A percentile compares a stretch with the other conserved stretches of the same genome.
phyloP scores from a whole-genome alignment of 106 monocot genomes.

The Acanthochlamys bracteata region DNA sequence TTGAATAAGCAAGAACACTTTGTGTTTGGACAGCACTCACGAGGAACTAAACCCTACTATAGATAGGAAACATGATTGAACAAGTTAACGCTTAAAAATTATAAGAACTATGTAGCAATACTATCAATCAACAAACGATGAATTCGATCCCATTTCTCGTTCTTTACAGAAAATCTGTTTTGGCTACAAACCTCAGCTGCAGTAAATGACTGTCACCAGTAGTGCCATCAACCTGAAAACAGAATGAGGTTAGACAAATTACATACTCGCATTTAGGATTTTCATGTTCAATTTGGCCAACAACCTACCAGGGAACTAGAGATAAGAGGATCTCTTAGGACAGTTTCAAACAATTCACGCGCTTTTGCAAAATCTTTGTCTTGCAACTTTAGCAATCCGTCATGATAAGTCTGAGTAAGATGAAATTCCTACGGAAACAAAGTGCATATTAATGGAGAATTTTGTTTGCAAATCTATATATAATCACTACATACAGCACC shows the following conservation, averaged over 20 bases:
- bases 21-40: too few relatives aligned
- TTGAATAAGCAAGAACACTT: too few relatives aligned
- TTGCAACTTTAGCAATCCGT: slow-evolving; percentile 83
- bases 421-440: slow-evolving; percentile 56
- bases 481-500: too few relatives aligned
- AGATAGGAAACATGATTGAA: too few relatives aligned
- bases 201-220: slow-evolving; percentile 60
- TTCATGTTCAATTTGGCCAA: not conserved
- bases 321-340: slow-evolving; percentile 79
- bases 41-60: too few relatives aligned
- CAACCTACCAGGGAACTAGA: slow-evolving; percentile 45
- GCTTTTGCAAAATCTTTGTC: slow-evolving; percentile 70
- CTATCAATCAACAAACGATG: too few relatives aligned
- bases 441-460: too few relatives aligned
- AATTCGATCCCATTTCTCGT: too few relatives aligned
- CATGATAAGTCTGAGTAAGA: slow-evolving; percentile 93
- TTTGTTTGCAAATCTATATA: too few relatives aligned
- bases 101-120: too few relatives aligned
- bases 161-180: not conserved
- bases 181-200: slow-evolving; percentile 51
- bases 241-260: not conserved
- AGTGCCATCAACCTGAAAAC: slow-evolving; percentile 30
- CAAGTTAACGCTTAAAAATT: too few relatives aligned
- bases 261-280: too few relatives aligned
- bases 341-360: slow-evolving; percentile 74